Base-by-base conservation (phyloP, 192 early-diverging fungal genomes). In the Umbelopsis sp. region DNA sequence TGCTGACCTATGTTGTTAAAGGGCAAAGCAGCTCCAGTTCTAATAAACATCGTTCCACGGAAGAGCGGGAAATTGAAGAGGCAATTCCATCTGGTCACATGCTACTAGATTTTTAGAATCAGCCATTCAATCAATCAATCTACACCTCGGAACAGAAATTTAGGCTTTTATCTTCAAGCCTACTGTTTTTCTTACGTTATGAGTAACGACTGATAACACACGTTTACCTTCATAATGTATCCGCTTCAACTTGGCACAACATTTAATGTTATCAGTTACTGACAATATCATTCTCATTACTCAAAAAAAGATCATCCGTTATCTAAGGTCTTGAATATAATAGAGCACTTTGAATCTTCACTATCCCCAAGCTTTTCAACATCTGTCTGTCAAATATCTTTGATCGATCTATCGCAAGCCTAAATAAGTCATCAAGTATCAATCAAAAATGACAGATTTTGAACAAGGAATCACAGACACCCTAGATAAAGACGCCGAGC, bases 161-260 rank as follows among this genome's bases (percentile, higher is more conserved):
- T 29, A 14, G 26, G 4, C 38, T 11, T 41, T 41, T 41, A 41
- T 41, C 38, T 41, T 22, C 26, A 8, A 7, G 6, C 26, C 26
- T n/a, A 26, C 6, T 54, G 12, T 16, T 62, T 62, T 62, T 62
- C 16, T 62, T 62, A 62, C 56, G 56, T 62, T 56, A 62, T 34
- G 31, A 62, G 0, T 34, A 34, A 22, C 0, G 12, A 0, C 17
- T 36, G 31, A 62, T 62, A 62, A 31, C 56, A 17, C 26, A 20
- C 17, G 31, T 62, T 62, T 4, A 6, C 31, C 38, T 32, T 16
- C 16, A 54, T 29, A 22, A 29, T 22, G 9, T 12, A 11, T 22
- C 14, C 21, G 1, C 21, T 54, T 26, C 11, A 54, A 24, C 26
- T 54, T 26, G 2, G 1, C 26, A 22, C 22, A 54, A 54, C 16